These are phyloP conservation scores for Dianthus caryophyllus DNA, from an alignment of 148 eudicot species.

Conservation along the genomic window DNA sequence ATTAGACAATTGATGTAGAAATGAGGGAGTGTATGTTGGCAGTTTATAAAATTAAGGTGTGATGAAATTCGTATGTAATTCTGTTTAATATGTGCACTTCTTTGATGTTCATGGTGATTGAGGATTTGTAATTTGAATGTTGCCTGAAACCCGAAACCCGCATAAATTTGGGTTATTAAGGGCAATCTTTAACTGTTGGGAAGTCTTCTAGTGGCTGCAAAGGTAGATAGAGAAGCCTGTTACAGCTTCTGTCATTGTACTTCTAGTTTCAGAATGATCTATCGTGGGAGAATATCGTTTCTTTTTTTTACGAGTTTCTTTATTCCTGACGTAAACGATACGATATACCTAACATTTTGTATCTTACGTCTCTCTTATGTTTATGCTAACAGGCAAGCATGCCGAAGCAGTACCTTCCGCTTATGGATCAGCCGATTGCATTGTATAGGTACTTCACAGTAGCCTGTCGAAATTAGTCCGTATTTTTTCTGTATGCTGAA, in stretches of 20 bases:
- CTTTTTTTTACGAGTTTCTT: conserved; percentile 15
- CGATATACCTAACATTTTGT: conserved; percentile 37
- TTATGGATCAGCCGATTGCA: conserved; percentile 88
- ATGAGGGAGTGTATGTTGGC: background rate
- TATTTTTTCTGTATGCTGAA: background rate
- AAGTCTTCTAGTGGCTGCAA: too few species aligned
- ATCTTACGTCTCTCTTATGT: too few species aligned
- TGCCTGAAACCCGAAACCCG: background rate
- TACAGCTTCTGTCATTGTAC: too few species aligned
- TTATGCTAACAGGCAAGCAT: conserved; percentile 79
- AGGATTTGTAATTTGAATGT: accelerated
- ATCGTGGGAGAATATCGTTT: conserved; percentile 2
- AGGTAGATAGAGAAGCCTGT: too few species aligned
- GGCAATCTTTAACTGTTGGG: background rate
- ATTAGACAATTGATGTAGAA: too few species aligned
- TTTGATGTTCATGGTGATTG: background rate
- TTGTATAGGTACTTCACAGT: conserved; percentile 64
- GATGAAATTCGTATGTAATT: background rate
- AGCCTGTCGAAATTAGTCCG: conserved; percentile 14
- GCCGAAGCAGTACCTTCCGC: conserved; percentile 99
- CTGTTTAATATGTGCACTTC: background rate
- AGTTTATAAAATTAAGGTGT: background rate
- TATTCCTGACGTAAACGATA: conserved; percentile 22
- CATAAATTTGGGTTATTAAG: background rate
- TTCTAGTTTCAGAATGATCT: too few species aligned